phyloP scores from a whole-genome alignment of 306 rosid genomes.

The Medicago arabica region DNA sequence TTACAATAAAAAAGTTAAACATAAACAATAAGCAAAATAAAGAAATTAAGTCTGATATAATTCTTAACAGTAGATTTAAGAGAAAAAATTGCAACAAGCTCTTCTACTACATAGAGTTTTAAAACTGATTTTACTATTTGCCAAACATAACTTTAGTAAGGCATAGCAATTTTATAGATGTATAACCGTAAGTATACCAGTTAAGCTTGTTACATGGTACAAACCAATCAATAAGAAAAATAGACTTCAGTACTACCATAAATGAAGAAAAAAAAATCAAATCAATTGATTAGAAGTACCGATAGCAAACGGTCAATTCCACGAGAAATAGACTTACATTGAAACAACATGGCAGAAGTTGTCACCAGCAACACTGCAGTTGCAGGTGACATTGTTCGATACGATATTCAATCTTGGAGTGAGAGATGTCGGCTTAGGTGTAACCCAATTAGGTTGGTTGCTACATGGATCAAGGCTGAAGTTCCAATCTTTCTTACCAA shows the following conservation, averaged over 20 bases:
- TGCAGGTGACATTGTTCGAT: conserved; percentile 17
- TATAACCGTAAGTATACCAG: too few relatives aligned
- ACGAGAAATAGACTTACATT: conserved; percentile 14
- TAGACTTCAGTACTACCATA: conserved; percentile 5
- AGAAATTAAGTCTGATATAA: not conserved
- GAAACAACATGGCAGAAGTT: conserved; percentile 36
- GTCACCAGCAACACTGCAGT: conserved; percentile 22
- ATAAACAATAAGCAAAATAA: not conserved
- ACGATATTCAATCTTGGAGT: not conserved
- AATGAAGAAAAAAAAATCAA: not conserved
- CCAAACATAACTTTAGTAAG: not conserved
- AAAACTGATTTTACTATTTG: not conserved
- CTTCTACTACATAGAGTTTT: not conserved
- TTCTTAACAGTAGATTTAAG: not conserved
- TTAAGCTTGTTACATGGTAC: too few relatives aligned
- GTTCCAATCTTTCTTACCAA: conserved; percentile 60
- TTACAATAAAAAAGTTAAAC: conserved; percentile 3
- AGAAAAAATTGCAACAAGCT: not conserved
- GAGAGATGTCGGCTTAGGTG: conserved; percentile 10
- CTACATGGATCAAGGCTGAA: conserved; percentile 62
- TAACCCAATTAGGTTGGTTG: conserved; percentile 12
- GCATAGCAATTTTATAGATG: not conserved
- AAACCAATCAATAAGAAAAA: too few relatives aligned
- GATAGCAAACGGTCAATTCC: not conserved
- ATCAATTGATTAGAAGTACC: not conserved